Percentiles rank a stretch among this genome's conserved stretches.
Evolutionary conservation across 768 basidiomycete species (phyloP).

Genomic region (Boletus fagicola): DNA sequence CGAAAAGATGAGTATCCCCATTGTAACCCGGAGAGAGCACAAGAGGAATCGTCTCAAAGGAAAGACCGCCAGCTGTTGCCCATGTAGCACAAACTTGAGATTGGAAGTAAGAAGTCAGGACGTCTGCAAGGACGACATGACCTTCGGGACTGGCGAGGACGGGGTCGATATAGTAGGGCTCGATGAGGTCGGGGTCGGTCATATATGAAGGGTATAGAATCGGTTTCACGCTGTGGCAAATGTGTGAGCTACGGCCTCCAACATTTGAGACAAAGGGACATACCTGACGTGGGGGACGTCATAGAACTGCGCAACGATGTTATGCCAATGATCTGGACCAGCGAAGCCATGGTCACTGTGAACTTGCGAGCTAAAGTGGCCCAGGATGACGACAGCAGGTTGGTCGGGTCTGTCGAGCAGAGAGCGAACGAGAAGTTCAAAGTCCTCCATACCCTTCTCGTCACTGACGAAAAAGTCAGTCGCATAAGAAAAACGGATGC

Average conservation of each 20-base stretch:
- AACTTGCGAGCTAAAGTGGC: constrained; percentile 88
- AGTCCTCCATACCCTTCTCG: constrained; percentile 70
- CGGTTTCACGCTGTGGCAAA: constrained; percentile 64
- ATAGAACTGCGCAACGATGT: constrained; percentile 92
- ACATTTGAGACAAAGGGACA: constrained; percentile 4
- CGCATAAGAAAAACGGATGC: background rate
- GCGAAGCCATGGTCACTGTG: constrained; percentile 78
- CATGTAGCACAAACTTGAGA: constrained; percentile 85
- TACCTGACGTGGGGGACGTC: constrained; percentile 89
- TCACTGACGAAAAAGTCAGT: constrained; percentile 45
- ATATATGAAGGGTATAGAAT: constrained; percentile 83
- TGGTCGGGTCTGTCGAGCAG: constrained; percentile 86
- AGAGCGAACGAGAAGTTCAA: constrained; percentile 90
- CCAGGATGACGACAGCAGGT: constrained; percentile 92
- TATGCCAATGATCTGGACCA: constrained; percentile 90
- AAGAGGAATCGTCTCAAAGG: constrained; percentile 56
- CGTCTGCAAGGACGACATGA: constrained; percentile 86
- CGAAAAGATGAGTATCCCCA: constrained; percentile 63
- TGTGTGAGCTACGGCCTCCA: background rate
- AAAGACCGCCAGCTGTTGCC: constrained; percentile 65
- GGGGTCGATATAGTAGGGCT: constrained; percentile 77
- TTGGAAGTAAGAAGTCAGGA: constrained; percentile 89
- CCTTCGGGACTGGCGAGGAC: constrained; percentile 78
- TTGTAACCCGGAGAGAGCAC: constrained; percentile 39
- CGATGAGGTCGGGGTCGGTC: constrained; percentile 58